Evolutionary conservation across 257 asterid species (phyloP).

Genomic region (Ophiorrhiza pumila): DNA sequence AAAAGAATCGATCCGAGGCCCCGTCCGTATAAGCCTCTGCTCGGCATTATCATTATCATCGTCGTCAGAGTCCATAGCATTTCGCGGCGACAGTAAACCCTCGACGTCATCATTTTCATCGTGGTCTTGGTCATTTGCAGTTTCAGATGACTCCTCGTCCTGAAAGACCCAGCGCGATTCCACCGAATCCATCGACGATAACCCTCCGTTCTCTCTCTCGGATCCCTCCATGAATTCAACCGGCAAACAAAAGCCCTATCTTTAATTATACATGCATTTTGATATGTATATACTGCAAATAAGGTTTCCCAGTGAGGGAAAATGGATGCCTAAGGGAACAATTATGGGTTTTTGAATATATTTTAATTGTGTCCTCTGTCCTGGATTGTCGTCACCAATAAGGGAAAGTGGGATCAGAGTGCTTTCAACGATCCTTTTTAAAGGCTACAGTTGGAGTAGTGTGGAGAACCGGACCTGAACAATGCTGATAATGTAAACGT

Average conservation of each 20-base stretch:
- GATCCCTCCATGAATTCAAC: conserved; percentile 55
- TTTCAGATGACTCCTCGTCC: conserved; percentile 57
- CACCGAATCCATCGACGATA: conserved; percentile 77
- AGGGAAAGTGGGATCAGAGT: not conserved
- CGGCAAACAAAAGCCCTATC: not conserved
- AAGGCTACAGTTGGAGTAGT: not conserved
- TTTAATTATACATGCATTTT: not conserved
- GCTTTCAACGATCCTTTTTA: conserved; percentile 9
- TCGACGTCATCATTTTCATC: conserved; percentile 36
- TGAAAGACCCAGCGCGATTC: conserved; percentile 99
- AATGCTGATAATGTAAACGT: too few relatives aligned
- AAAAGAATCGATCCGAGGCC: conserved; percentile 91
- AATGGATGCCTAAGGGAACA: conserved; percentile 3
- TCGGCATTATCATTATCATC: conserved; percentile 77
- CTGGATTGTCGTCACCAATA: not conserved
- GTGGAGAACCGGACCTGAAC: not conserved
- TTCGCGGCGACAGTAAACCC: conserved; percentile 42
- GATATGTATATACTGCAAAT: not conserved
- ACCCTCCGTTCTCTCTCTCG: conserved; percentile 69
- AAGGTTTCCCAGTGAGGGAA: not conserved
- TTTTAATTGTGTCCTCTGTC: too few relatives aligned
- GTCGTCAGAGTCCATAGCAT: conserved; percentile 39
- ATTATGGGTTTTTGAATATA: conserved; percentile 8
- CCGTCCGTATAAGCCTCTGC: conserved; percentile 90
- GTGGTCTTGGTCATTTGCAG: conserved; percentile 42